Evolutionary conservation across 2,329 filamentous ascomycete genomes (phyloP), one percentile per base, ranked within the genome.

Genomic region (Hymenoscyphus fraxineus): DNA sequence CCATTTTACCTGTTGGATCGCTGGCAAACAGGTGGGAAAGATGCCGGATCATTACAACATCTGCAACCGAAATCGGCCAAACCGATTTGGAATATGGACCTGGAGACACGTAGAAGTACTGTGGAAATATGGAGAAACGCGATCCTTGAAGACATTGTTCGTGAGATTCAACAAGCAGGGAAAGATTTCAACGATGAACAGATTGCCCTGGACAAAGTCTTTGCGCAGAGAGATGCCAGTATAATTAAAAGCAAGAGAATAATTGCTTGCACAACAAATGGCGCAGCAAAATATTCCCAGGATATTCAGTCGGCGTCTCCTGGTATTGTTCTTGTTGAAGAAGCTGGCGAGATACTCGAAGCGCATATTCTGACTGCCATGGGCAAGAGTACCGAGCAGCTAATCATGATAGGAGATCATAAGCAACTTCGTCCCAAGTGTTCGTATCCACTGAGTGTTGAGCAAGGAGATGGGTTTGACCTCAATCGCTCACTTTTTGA

Each of bases 271-370:
- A 93, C 90, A 0, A 92, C 89, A 0, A 92, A 87, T 0, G 88
- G 79, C 0, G 88, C 88, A 0, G 87, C 90, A 0, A 91, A 81
- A 75, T 83, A 89, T 60, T 76, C 80, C 0, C 75, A 81, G 0
- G 77, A 83, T 1, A 80, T 92, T 9, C 80, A 80, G 4, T 77
- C 80, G 0, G 83, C 82, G 0, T 74, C 76, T 0, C 86, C 88
- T 0, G 85, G 86, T 0, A 78, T 90, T 2, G 66, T 73, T 2
- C 72, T 93, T 0, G 83, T 91, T 0, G 89, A 92, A 73, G 89
- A 92, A 74, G 89, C 88, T 0, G 89, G 88, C 1, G 89, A 92
- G 67, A 89, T 92, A 3, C 78, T 91, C 0, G 89, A 92, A 73
- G 80, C 81, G 1, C 89, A 92, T 68, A 79, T 89, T 1, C 74